phyloP scores from a whole-genome alignment of 2,329 filamentous ascomycete genomes.

The Fusarium pininemorale region DNA sequence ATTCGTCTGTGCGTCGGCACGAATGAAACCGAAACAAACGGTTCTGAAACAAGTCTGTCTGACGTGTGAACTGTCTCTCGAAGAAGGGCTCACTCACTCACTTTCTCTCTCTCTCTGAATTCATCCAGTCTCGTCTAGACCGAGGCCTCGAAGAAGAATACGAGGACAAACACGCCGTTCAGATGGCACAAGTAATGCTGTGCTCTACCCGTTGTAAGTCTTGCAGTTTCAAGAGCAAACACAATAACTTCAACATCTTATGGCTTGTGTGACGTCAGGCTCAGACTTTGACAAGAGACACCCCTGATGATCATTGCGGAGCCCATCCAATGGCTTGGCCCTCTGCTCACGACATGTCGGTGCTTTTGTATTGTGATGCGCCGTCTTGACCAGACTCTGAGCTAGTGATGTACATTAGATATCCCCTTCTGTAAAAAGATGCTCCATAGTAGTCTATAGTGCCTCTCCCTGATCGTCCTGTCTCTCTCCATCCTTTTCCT shows the following conservation, averaged over 20 bases:
- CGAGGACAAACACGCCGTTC: conserved; percentile 10
- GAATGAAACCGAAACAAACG: conserved; percentile 36
- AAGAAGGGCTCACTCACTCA: not conserved
- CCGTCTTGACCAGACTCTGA: conserved; percentile 14
- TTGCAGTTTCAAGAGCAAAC: conserved; percentile 32
- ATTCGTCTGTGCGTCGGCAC: conserved; percentile 11
- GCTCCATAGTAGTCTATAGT: conserved; percentile 2
- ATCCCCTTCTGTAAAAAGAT: conserved; percentile 24
- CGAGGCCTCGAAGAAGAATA: not conserved
- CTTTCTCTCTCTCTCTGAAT: no score
- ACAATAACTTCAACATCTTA: conserved; percentile 7
- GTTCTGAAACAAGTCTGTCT: conserved; percentile 37
- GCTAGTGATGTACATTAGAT: conserved; percentile 34
- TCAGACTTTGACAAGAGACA: not conserved
- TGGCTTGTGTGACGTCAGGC: conserved; percentile 31
- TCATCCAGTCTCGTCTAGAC: not conserved
- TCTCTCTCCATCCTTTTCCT: conserved; percentile 11
- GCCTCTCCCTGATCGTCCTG: conserved; percentile 20
- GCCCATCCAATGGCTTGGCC: conserved; percentile 24
- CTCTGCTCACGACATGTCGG: conserved; percentile 6
- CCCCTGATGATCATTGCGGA: conserved; percentile 34
- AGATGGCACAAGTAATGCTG: not conserved
- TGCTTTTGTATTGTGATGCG: conserved; percentile 32
- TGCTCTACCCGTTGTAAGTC: not conserved
- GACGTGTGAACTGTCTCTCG: conserved; percentile 4